These are phyloP conservation scores for Boletales sp. DNA, from an alignment of 768 basidiomycete genomes.

Conservation along the genomic window DNA sequence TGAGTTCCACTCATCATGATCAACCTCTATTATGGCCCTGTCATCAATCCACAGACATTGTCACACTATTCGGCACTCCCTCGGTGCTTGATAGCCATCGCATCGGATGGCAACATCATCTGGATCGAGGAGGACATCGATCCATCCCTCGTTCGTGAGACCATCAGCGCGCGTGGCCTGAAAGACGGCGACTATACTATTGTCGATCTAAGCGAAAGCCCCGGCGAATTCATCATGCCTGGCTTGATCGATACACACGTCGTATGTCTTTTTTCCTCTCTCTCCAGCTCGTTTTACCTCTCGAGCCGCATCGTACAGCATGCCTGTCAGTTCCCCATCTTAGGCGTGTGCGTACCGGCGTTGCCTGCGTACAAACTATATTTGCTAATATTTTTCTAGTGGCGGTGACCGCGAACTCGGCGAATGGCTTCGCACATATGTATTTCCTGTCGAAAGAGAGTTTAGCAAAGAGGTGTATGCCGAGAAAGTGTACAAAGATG, in stretches of 20 bases:
- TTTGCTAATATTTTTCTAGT: conserved; percentile 34
- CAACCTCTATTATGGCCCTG: conserved; percentile 54
- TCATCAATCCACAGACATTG: conserved; percentile 50
- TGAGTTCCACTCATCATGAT: conserved; percentile 5
- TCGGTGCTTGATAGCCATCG: conserved; percentile 53
- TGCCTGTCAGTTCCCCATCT: conserved; percentile 41
- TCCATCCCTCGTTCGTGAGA: conserved; percentile 44
- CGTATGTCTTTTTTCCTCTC: conserved; percentile 40
- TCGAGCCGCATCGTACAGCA: conserved; percentile 18
- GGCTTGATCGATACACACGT: conserved; percentile 93
- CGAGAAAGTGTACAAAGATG: conserved; percentile 57
- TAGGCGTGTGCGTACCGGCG: conserved; percentile 29
- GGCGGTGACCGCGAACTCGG: conserved; percentile 85
- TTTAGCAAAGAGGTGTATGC: conserved; percentile 75
- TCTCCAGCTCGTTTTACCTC: neutral
- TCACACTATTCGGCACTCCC: conserved; percentile 45
- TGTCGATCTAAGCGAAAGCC: conserved; percentile 31
- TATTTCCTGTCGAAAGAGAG: conserved; percentile 83
- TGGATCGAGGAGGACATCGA: conserved; percentile 67
- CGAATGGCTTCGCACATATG: conserved; percentile 81
- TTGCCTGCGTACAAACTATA: neutral
- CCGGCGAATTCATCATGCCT: conserved; percentile 74
- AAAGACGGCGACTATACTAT: conserved; percentile 20
- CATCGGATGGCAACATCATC: conserved; percentile 51
- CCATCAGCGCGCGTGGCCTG: conserved; percentile 50